Evolutionary conservation across 345 rosid genomes (phyloP).

Genomic region (Dovyalis caffra): DNA sequence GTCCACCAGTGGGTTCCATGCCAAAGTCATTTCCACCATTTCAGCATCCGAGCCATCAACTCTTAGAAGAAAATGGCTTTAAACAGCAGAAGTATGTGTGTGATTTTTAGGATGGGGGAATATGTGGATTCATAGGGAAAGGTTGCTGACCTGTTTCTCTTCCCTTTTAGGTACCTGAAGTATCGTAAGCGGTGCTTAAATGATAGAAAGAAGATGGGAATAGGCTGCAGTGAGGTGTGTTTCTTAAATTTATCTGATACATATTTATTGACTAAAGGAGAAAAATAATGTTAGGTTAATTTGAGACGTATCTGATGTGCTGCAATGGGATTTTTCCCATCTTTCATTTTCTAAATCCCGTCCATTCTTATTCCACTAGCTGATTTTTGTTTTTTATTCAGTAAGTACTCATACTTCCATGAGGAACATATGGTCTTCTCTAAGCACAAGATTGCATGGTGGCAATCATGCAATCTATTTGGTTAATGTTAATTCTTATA

Average conservation of each 20-base stretch:
- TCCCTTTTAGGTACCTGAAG: slow-evolving; percentile 73
- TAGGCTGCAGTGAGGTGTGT: slow-evolving; percentile 91
- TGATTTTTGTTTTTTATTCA: neutral
- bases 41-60: slow-evolving; percentile 95
- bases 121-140: neutral
- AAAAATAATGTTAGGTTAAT: neutral
- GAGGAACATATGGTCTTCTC: neutral
- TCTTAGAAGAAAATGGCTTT: slow-evolving; percentile 94
- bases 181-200: slow-evolving; percentile 82
- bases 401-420: neutral
- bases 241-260: slow-evolving; percentile 7
- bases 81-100: slow-evolving; percentile 86
- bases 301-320: neutral
- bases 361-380: neutral
- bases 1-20: slow-evolving; percentile 95
- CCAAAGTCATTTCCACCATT: slow-evolving; percentile 92
- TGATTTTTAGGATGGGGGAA: slow-evolving; percentile 1
- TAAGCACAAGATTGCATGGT: slow-evolving; percentile 1
- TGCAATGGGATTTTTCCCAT: neutral
- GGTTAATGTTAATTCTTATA: neutral
- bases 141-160: slow-evolving; percentile 25
- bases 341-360: neutral
- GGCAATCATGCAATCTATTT: neutral
- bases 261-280: neutral
- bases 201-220: slow-evolving; percentile 90